These are phyloP conservation scores for Ambrosiella beaveri DNA, from an alignment of 2,329 filamentous ascomycete genomes.

Conservation along the genomic window DNA sequence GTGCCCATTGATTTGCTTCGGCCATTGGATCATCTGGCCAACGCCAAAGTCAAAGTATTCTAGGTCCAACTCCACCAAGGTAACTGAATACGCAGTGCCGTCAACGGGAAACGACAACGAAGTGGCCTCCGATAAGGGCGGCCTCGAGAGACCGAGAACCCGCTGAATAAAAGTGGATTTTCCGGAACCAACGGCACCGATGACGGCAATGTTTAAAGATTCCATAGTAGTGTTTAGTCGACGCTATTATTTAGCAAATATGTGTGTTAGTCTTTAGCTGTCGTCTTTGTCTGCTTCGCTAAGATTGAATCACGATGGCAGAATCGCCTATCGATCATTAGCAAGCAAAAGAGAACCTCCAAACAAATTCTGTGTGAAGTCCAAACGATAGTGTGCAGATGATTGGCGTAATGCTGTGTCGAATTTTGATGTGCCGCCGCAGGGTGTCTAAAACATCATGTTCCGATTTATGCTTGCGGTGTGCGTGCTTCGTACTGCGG, in stretches of 20 bases:
- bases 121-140: constrained; percentile 36
- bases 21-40: constrained; percentile 43
- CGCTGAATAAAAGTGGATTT: constrained; percentile 53
- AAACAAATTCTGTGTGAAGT: no score
- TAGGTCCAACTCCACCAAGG: constrained; percentile 47
- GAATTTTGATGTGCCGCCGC: neutral
- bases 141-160: constrained; percentile 36
- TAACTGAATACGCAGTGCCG: constrained; percentile 38
- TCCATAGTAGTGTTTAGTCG: constrained; percentile 28
- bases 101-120: constrained; percentile 42
- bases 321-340: neutral
- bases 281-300: no score
- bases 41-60: constrained; percentile 46
- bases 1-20: constrained; percentile 50
- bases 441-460: neutral
- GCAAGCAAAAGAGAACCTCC: neutral
- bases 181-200: constrained; percentile 48
- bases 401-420: neutral
- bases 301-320: no score
- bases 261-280: neutral
- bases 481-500: neutral
- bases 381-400: neutral
- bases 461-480: neutral
- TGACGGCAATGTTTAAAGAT: constrained; percentile 46
- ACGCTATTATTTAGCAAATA: neutral